Evolutionary conservation across 805 yeast genomes (phyloP), one percentile per base, ranked within the genome.

Genomic region (Middelhovenomyces tepae): DNA sequence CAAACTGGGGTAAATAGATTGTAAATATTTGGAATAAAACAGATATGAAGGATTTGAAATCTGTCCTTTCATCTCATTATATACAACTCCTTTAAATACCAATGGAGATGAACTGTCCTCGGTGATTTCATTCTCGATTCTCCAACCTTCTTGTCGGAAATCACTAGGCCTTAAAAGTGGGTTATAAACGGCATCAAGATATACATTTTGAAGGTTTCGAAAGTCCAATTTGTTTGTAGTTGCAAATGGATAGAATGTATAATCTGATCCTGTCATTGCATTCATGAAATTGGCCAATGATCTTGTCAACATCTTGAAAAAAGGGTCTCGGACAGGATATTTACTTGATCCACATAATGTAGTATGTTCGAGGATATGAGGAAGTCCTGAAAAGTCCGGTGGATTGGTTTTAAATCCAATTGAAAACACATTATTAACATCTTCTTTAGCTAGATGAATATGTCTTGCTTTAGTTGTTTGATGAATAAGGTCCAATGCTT

Each of bases 31-130:
- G 49, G 78, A 83, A 73, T 87, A 89, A 53, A 69, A 86, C 42
- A 78, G 71, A 56, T 91, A 91, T 2, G 87, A 73, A 0, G 95
- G 73, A 54, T 85, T 89, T 0, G 95, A 81, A 51, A 84, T 73
- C 57, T 89, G 96, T 6, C 98, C 98, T 58, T 91, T 91, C 98
- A 91, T 91, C 60, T 91, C 98, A 53, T 91, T 91, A 55, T 82
- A 91, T 2, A 91, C 98, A 21, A 91, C 98, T 28, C 98, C 98
- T 57, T 91, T 91, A 57, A 85, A 84, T 3, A 63, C 64, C 26
- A 91, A 51, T 1, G 84, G 81, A 9, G 83, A 67, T 0, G 47
- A 38, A 10, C 62, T 60, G 51, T 87, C 86, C 5, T 66, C 56
- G 4, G 75, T 57, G 34, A 65, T 67, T 34, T 70, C 71, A 44